phyloP scores from a whole-genome alignment of 2,329 filamentous ascomycete genomes.

The Colletotrichum magnum region DNA sequence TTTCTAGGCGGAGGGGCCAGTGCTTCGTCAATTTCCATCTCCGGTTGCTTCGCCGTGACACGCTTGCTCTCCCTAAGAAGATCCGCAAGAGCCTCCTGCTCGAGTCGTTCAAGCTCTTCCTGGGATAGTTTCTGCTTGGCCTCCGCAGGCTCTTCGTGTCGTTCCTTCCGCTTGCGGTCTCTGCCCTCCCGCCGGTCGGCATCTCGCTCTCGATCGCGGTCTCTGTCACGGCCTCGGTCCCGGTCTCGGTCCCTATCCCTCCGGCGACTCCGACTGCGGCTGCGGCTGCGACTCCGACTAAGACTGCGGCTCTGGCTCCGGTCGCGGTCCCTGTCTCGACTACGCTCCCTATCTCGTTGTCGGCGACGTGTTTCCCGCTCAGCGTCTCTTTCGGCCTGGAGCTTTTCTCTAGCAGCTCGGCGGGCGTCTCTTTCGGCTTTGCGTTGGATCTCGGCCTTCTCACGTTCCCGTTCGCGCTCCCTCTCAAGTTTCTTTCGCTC shows the following conservation, averaged over 20 bases:
- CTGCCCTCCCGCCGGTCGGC: slow-evolving; percentile 46
- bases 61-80: slow-evolving; percentile 72
- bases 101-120: slow-evolving; percentile 70
- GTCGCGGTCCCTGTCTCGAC: slow-evolving; percentile 56
- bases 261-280: slow-evolving; percentile 48
- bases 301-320: slow-evolving; percentile 49
- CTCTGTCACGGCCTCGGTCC: slow-evolving; percentile 51
- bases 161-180: slow-evolving; percentile 52
- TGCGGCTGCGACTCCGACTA: slow-evolving; percentile 47
- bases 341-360: slow-evolving; percentile 58
- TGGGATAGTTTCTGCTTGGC: slow-evolving; percentile 69
- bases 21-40: slow-evolving; percentile 68
- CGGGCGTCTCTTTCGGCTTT: slow-evolving; percentile 66
- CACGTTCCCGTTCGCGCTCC: slow-evolving; percentile 63
- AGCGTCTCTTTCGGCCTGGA: slow-evolving; percentile 63
- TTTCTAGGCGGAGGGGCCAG: slow-evolving; percentile 69
- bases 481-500: slow-evolving; percentile 66
- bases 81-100: slow-evolving; percentile 71
- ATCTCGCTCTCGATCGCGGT: slow-evolving; percentile 50
- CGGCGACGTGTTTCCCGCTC: slow-evolving; percentile 68
- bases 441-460: slow-evolving; percentile 64
- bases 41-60: slow-evolving; percentile 62
- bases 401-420: slow-evolving; percentile 57
- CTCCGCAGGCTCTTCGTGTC: slow-evolving; percentile 59
- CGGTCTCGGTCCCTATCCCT: slow-evolving; percentile 58